These are phyloP conservation scores for Panaeolus cyanescens DNA, from an alignment of 768 basidiomycete species.

Conservation along the genomic window DNA sequence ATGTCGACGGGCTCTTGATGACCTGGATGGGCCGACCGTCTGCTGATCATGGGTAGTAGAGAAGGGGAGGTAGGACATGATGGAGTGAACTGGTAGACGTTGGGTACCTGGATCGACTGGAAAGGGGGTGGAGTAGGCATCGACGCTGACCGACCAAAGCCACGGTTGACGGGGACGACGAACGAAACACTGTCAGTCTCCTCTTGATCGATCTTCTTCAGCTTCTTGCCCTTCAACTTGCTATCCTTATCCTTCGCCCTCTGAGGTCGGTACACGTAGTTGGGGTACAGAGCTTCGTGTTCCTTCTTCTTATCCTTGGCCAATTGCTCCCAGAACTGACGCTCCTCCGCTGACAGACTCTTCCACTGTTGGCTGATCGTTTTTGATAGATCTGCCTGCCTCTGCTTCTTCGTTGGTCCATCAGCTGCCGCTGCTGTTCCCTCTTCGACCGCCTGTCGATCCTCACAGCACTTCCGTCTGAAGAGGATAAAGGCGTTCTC, in stretches of 20 bases:
- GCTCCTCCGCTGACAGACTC: slow-evolving; percentile 61
- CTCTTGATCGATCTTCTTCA: slow-evolving; percentile 38
- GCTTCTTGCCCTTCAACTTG: slow-evolving; percentile 44
- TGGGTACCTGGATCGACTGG: slow-evolving; percentile 71
- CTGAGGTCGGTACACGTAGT: slow-evolving; percentile 81
- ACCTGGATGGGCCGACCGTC: slow-evolving; percentile 55
- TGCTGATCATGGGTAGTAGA: slow-evolving; percentile 58
- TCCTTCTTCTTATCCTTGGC: slow-evolving; percentile 83
- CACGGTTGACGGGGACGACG: slow-evolving; percentile 36
- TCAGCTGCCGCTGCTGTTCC: slow-evolving; percentile 25
- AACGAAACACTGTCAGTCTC: slow-evolving; percentile 39
- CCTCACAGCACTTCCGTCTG: slow-evolving; percentile 77
- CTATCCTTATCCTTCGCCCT: slow-evolving; percentile 59
- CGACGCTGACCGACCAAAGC: slow-evolving; percentile 43
- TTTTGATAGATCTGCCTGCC: slow-evolving; percentile 75
- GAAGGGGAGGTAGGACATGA: slow-evolving; percentile 69
- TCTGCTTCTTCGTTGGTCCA: slow-evolving; percentile 66
- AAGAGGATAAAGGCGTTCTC: slow-evolving; percentile 88
- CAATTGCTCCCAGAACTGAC: slow-evolving; percentile 72
- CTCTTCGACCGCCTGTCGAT: slow-evolving; percentile 59
- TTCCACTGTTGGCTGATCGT: slow-evolving; percentile 85
- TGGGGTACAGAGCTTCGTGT: slow-evolving; percentile 72
- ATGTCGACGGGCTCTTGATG: slow-evolving; percentile 41
- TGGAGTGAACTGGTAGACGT: slow-evolving; percentile 52
- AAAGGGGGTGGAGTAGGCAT: slow-evolving; percentile 70